phyloP scores from a whole-genome alignment of 2,329 filamentous ascomycete genomes.

The Fusarium albidum region DNA sequence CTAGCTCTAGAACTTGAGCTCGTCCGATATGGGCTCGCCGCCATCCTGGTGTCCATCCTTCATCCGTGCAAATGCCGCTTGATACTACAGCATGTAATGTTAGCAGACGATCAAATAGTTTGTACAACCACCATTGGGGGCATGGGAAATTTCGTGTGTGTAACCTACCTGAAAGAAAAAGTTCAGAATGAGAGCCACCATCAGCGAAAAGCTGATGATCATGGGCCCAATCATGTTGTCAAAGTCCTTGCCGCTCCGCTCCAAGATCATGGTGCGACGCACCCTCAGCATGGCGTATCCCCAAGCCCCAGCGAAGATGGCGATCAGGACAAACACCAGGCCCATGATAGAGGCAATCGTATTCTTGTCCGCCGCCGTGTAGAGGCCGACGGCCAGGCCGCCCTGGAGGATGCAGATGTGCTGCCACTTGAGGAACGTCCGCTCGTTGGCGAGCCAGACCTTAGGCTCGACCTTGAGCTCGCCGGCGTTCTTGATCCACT shows the following conservation, averaged over 20 bases:
- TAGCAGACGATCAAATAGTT: conserved; percentile 23
- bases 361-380: conserved; percentile 86
- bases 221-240: conserved; percentile 88
- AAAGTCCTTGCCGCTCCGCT: conserved; percentile 90
- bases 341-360: conserved; percentile 80
- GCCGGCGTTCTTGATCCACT: conserved; percentile 94
- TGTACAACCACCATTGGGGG: too few species aligned
- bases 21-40: conserved; percentile 36
- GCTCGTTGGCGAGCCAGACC: conserved; percentile 98
- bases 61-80: conserved; percentile 43
- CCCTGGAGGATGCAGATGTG: conserved; percentile 91
- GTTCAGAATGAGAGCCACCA: conserved; percentile 82
- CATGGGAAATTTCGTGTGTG: background rate
- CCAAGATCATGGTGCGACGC: conserved; percentile 79
- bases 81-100: conserved; percentile 40
- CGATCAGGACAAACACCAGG: conserved; percentile 83
- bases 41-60: conserved; percentile 24
- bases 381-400: conserved; percentile 82
- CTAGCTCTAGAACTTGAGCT: conserved; percentile 41
- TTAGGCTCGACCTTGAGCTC: conserved; percentile 95
- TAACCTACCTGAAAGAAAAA: conserved; percentile 83
- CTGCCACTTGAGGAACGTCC: conserved; percentile 99
- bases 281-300: conserved; percentile 84
- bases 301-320: conserved; percentile 85
- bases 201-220: conserved; percentile 81